Evolutionary conservation across 345 rosid genomes (phyloP).

Genomic region (Gossypium anomalum): DNA sequence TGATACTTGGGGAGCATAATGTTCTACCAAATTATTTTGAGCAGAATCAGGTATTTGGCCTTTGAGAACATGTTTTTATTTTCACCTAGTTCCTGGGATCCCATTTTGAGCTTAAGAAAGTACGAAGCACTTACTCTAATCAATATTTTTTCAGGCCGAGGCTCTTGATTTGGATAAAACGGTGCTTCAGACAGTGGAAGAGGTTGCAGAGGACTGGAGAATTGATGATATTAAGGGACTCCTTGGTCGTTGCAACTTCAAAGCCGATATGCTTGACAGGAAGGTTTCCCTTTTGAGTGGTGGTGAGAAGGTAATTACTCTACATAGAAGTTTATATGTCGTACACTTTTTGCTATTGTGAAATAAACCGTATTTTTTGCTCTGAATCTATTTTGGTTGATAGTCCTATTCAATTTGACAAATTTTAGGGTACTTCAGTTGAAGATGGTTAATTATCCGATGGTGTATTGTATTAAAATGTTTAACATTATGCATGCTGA

Average conservation of each 20-base stretch:
- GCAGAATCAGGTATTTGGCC: constrained; percentile 78
- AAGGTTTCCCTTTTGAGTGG: constrained; percentile 90
- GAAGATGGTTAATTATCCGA: not conserved
- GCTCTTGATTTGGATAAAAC: constrained; percentile 90
- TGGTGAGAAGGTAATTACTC: constrained; percentile 71
- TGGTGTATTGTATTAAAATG: not conserved
- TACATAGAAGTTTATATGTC: not conserved
- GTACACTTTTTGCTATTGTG: not conserved
- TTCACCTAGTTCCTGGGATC: constrained; percentile 6
- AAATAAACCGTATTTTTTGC: not conserved
- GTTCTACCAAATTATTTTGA: constrained; percentile 96
- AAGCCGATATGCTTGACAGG: constrained; percentile 91
- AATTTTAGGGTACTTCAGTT: not conserved
- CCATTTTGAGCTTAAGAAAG: not conserved
- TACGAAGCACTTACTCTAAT: constrained; percentile 9
- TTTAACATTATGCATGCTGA: not conserved
- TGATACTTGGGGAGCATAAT: constrained; percentile 83
- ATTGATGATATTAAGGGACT: constrained; percentile 92
- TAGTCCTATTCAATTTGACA: not conserved
- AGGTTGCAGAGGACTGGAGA: constrained; percentile 93
- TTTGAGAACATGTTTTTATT: not conserved
- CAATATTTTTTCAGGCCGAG: constrained; percentile 55
- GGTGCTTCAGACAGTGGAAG: constrained; percentile 80
- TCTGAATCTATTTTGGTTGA: not conserved
- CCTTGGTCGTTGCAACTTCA: constrained; percentile 96